Percentiles rank a stretch among this genome's conserved stretches.
phyloP scores from a whole-genome alignment of 768 basidiomycete genomes.

The Antrodiella citrinella region DNA sequence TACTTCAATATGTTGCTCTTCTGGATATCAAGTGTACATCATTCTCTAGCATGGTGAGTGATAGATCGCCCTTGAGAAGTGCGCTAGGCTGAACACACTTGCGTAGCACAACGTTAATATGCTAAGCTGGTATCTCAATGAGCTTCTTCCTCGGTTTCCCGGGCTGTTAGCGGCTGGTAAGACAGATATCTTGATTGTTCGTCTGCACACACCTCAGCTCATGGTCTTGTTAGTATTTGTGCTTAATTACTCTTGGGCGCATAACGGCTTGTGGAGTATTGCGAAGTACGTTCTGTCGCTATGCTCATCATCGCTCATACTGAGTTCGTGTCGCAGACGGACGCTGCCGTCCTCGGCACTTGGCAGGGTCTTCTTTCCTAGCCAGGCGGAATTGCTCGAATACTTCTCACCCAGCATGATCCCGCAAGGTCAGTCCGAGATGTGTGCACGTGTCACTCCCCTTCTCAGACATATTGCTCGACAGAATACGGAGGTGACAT shows the following conservation, averaged over 20 bases:
- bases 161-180: conserved; percentile 70
- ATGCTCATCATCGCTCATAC: neutral
- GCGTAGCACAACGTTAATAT: conserved; percentile 47
- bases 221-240: conserved; percentile 45
- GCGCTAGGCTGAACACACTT: conserved; percentile 11
- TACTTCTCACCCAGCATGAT: conserved; percentile 46
- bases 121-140: conserved; percentile 54
- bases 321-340: conserved; percentile 33
- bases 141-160: conserved; percentile 63
- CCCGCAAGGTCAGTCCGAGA: conserved; percentile 43
- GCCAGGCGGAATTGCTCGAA: conserved; percentile 42
- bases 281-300: conserved; percentile 40
- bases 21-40: conserved; percentile 55
- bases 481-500: conserved; percentile 66
- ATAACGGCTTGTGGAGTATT: conserved; percentile 59
- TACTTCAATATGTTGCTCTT: conserved; percentile 59
- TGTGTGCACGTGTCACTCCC: conserved; percentile 7
- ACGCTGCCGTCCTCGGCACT: conserved; percentile 52
- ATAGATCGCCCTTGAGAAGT: conserved; percentile 6
- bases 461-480: conserved; percentile 11
- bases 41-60: conserved; percentile 48
- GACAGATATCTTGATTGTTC: conserved; percentile 9
- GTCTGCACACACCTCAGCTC: conserved; percentile 3
- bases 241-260: conserved; percentile 68
- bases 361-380: conserved; percentile 60